Evolutionary conservation across 768 basidiomycete species (phyloP).

Genomic region (Kondoa malvinella): DNA sequence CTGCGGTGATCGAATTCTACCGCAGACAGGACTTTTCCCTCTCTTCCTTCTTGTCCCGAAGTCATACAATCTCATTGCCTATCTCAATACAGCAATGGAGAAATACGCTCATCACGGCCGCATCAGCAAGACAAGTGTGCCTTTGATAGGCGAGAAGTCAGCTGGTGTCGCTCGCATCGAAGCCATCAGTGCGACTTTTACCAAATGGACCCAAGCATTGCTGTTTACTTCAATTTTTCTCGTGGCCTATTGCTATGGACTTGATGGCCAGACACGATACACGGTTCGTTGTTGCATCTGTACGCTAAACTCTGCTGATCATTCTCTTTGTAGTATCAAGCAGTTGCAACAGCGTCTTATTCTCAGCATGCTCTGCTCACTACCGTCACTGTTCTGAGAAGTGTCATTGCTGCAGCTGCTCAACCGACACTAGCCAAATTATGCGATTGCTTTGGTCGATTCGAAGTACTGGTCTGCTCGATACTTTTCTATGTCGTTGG

Average conservation of each 20-base stretch:
- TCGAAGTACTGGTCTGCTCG: conserved; percentile 26
- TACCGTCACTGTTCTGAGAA: conserved; percentile 30
- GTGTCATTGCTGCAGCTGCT: conserved; percentile 28
- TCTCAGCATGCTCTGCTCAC: conserved; percentile 24
- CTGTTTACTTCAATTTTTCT: conserved; percentile 29
- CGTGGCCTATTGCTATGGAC: conserved; percentile 27
- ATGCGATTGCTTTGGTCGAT: conserved; percentile 30
- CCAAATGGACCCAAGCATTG: conserved; percentile 21
- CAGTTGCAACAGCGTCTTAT: conserved; percentile 21
- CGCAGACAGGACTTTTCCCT: no score
- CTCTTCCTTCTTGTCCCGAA: no score
- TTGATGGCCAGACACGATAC: conserved; percentile 16
- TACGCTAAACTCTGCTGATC: no score
- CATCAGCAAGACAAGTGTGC: no score
- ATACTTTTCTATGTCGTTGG: conserved; percentile 30
- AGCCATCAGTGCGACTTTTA: conserved; percentile 26
- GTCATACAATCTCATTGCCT: no score
- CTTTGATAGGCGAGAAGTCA: no score
- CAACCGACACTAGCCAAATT: conserved; percentile 26
- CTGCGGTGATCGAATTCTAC: no score
- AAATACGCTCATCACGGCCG: no score
- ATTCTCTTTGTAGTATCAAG: no score
- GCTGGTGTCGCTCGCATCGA: conserved; percentile 30
- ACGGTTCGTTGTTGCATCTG: no score
- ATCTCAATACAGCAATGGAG: no score